phyloP scores from a whole-genome alignment of 2,329 filamentous ascomycete species.

The Dothistroma septosporum region DNA sequence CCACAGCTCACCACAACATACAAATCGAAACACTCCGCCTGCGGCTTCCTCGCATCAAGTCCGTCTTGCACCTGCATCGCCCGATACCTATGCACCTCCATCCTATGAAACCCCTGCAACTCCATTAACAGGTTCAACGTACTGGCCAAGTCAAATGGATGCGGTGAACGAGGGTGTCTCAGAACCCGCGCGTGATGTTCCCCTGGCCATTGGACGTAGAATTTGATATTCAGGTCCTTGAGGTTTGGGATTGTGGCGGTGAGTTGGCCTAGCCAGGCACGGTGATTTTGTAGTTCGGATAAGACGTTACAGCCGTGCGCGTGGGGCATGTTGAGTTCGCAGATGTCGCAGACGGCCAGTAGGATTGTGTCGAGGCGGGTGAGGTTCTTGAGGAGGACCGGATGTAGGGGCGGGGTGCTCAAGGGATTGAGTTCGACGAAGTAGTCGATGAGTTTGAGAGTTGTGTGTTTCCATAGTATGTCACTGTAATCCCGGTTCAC shows the following conservation, averaged over 20 bases:
- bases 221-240: not conserved
- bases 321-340: not conserved
- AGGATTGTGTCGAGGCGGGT: not conserved
- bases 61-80: not conserved
- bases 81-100: not conserved
- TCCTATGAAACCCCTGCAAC: not conserved
- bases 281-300: not conserved
- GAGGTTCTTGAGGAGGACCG: not conserved
- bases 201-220: not conserved
- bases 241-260: not conserved
- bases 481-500: not conserved
- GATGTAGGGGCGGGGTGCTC: not conserved
- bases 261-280: not conserved
- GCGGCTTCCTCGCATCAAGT: not conserved
- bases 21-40: not conserved
- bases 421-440: not conserved
- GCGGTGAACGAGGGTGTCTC: not conserved
- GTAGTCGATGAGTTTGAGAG: not conserved
- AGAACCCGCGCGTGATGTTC: not conserved
- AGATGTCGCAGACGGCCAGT: not conserved
- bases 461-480: not conserved
- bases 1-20: not conserved
- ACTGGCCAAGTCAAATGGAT: not conserved
- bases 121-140: not conserved
- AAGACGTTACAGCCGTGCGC: not conserved